Evolutionary conservation across 1,284 basidiomycete species (phyloP), one percentile per base, ranked within the genome.

Genomic region (Ustilago vetiveriae): DNA sequence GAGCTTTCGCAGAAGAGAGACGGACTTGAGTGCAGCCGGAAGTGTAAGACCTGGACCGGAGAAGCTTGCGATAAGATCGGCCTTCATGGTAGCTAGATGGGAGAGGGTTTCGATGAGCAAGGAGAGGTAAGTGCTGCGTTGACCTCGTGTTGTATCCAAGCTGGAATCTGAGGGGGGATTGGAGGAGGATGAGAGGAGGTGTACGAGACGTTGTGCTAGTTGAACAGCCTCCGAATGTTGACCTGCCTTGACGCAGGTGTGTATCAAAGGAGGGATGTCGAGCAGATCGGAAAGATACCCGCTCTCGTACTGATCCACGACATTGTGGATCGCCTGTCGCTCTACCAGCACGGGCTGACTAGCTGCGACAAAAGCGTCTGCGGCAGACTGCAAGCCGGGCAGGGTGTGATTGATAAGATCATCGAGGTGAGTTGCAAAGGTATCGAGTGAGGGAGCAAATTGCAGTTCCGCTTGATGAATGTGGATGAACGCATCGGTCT

Each of bases 191-290:
- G 11, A 3, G 36, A 84, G 80, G 19, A 89, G 82, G 0, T 80
- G 72, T 19, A 85, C 82, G 0, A 90, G 88, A 76, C 93, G 90
- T 7, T 87, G 84, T 2, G 89, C 85, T 10, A 95, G 86, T 44
- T 92, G 89, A 57, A 97, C 87, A 0, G 92, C 93, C 80, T 97
- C 94, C 46, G 89, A 86, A 83, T 94, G 95, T 82, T 92, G 90
- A 7, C 92, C 92, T 75, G 92, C 93, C 22, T 92, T 87, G 13
- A 95, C 90, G 75, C 92, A 96, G 0, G 92, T 92, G 77, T 94
- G 91, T 74, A 95, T 90, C 23, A 97, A 86, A 44, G 90, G 85
- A 6, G 94, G 93, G 44, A 95, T 88, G 74, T 95, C 92, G 59
- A 97, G 88, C 27, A 96, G 84, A 80, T 96, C 93, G 69, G 90